Conservation (phyloP, 192 early-diverging fungal genomes). For the Podila horticola region DNA sequence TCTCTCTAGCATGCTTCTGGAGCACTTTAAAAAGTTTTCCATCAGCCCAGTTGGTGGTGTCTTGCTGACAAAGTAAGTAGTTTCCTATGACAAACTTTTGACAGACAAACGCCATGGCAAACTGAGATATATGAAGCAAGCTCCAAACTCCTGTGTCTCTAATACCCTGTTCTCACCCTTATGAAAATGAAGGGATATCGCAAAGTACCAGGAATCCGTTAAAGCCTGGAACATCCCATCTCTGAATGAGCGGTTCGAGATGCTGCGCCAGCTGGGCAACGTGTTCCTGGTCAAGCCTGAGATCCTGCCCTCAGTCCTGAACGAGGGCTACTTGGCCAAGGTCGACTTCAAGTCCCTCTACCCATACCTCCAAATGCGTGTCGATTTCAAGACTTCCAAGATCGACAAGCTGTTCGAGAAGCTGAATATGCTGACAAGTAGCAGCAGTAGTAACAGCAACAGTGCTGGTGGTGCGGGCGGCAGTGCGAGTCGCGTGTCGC, state of each 20-base stretch:
- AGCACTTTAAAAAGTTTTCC: conserved; percentile 90
- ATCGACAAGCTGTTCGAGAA: conserved; percentile 65
- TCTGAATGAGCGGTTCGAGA: conserved; percentile 87
- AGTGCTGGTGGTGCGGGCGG: background rate
- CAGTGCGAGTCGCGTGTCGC: background rate
- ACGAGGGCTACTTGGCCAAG: conserved; percentile 84
- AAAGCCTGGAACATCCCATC: conserved; percentile 75
- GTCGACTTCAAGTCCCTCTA: conserved; percentile 83
- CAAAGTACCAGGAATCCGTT: conserved; percentile 92
- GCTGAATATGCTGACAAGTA: conserved; percentile 3
- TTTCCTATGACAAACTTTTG: background rate
- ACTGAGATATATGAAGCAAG: too few relatives aligned
- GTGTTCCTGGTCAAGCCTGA: conserved; percentile 93
- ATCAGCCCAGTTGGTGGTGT: conserved; percentile 91
- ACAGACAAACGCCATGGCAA: background rate
- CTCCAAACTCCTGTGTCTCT: too few relatives aligned
- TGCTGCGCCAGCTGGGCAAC: conserved; percentile 92
- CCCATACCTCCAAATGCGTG: conserved; percentile 88
- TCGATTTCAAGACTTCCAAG: conserved; percentile 81
- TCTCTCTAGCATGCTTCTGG: conserved; percentile 78
- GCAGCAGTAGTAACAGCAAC: background rate
- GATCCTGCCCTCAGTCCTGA: conserved; percentile 87
- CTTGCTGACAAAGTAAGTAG: conserved; percentile 80
- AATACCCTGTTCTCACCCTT: too few relatives aligned
- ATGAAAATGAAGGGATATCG: too few relatives aligned